A percentile compares a stretch with the other conserved stretches of the same genome.
These are phyloP conservation scores for Crithidia sp. DNA, from an alignment of 208 protist genomes.

Conservation along the genomic window DNA sequence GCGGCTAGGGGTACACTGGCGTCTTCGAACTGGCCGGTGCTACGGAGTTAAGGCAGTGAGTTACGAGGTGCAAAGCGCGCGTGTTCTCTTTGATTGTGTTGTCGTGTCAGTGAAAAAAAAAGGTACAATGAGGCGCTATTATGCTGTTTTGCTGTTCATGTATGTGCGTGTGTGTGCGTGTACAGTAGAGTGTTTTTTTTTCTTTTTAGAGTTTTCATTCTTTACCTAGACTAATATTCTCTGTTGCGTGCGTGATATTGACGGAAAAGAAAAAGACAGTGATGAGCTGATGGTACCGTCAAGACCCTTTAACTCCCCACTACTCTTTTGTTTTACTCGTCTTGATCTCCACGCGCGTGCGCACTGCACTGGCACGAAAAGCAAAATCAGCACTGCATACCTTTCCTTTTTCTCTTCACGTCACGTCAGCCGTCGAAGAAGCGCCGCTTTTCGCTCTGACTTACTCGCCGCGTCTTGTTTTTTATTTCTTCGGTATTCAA, in stretches of 20 bases:
- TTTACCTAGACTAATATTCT: neutral
- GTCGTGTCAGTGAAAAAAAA: too few relatives aligned
- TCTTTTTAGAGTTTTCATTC: neutral
- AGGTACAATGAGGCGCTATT: neutral
- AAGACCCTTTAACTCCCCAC: too few relatives aligned
- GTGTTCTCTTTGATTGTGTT: too few relatives aligned
- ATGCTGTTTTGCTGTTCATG: neutral
- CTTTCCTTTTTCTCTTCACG: constrained; percentile 9
- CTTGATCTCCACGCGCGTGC: too few relatives aligned
- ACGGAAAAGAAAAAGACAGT: neutral
- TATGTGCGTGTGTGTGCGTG: neutral
- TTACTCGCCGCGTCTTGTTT: constrained; percentile 20
- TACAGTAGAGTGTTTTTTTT: neutral
- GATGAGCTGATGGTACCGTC: too few relatives aligned
- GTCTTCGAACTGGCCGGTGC: constrained; percentile 38
- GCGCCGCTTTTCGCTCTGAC: neutral
- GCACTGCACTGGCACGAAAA: too few relatives aligned
- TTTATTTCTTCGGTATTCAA: constrained; percentile 31
- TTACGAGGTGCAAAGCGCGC: too few relatives aligned
- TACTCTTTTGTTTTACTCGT: too few relatives aligned
- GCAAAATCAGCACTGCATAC: neutral
- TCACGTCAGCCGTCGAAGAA: neutral
- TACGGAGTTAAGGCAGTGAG: constrained; percentile 6
- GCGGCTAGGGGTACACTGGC: constrained; percentile 39
- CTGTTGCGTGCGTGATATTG: too few relatives aligned